phyloP scores from a whole-genome alignment of 2,329 filamentous ascomycete genomes.

The Ciborinia camelliae region DNA sequence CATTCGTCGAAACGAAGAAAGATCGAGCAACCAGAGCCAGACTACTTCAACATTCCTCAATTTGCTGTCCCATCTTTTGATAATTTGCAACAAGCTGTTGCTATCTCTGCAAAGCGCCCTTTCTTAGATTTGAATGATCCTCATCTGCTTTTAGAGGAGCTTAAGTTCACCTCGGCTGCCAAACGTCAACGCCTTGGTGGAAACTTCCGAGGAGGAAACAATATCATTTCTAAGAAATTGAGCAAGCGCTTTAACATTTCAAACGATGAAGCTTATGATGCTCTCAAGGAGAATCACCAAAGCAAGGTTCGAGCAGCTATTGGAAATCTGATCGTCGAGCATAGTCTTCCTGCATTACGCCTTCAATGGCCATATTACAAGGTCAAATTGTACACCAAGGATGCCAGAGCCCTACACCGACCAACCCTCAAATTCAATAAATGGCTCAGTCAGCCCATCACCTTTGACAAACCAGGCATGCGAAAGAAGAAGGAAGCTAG shows the following conservation, averaged over 20 bases:
- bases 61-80: conserved; percentile 72
- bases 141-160: conserved; percentile 76
- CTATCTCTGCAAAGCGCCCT: conserved; percentile 72
- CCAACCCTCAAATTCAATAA: conserved; percentile 71
- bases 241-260: conserved; percentile 88
- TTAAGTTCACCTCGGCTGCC: conserved; percentile 59
- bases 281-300: conserved; percentile 94
- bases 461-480: conserved; percentile 67
- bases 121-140: conserved; percentile 86
- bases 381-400: conserved; percentile 68
- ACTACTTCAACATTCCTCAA: conserved; percentile 55
- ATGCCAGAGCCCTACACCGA: conserved; percentile 81
- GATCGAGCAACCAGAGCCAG: conserved; percentile 48
- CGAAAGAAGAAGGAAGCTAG: conserved; percentile 81
- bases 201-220: conserved; percentile 63
- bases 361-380: conserved; percentile 96
- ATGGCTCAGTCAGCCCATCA: conserved; percentile 63
- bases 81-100: conserved; percentile 71
- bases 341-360: conserved; percentile 86
- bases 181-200: conserved; percentile 50
- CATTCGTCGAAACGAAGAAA: conserved; percentile 64
- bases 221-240: conserved; percentile 68
- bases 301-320: conserved; percentile 92
- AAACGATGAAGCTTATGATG: conserved; percentile 93
- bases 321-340: conserved; percentile 88